Conservation (phyloP, 345 rosid genomes). For the Corchorus olitorius region DNA sequence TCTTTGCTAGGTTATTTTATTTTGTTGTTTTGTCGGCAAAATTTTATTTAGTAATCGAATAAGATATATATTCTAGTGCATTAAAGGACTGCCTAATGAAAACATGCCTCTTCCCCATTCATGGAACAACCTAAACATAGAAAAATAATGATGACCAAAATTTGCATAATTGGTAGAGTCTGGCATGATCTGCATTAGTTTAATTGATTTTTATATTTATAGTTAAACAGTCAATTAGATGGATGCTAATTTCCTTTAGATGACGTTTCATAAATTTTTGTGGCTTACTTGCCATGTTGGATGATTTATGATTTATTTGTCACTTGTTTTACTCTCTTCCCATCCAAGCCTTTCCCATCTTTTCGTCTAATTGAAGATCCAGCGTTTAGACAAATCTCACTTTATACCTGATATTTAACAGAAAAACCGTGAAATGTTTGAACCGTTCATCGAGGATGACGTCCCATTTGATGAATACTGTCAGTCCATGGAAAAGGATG, state of each 20-base stretch:
- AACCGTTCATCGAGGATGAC: conserved; percentile 94
- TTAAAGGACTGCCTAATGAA: background rate
- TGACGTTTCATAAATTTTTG: conserved; percentile 1
- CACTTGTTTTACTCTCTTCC: background rate
- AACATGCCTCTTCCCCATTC: background rate
- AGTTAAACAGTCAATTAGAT: background rate
- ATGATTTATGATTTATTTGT: background rate
- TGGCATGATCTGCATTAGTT: background rate
- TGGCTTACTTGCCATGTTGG: background rate
- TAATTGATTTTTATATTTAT: background rate
- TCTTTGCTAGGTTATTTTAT: background rate
- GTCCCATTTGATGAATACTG: conserved; percentile 87
- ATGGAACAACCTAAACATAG: background rate
- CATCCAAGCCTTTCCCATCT: background rate
- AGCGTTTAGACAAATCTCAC: conserved; percentile 24
- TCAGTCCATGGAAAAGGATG: conserved; percentile 79
- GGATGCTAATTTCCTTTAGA: conserved; percentile 14
- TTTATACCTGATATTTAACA: conserved; percentile 35
- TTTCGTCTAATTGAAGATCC: conserved; percentile 11
- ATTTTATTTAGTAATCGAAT: background rate
- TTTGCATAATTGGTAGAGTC: background rate
- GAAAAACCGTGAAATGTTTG: conserved; percentile 75
- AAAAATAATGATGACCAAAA: background rate
- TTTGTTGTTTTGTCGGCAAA: background rate
- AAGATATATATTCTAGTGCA: background rate